phyloP scores from a whole-genome alignment of 2,329 filamentous ascomycete species.

The Venturia pyrina region DNA sequence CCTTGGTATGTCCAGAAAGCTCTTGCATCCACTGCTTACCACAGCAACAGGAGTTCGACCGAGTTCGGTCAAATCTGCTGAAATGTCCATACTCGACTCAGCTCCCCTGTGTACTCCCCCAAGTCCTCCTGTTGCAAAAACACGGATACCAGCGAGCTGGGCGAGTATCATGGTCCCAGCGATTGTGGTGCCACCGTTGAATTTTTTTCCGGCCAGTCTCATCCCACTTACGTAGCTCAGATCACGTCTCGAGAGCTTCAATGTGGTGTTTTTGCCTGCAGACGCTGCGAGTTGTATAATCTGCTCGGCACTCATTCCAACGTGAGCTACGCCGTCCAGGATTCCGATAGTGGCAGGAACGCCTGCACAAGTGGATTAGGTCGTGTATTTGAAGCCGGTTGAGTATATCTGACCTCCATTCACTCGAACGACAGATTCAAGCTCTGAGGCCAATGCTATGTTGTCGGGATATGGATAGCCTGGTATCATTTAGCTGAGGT shows the following conservation, averaged over 20 bases:
- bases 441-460: slow-evolving; percentile 62
- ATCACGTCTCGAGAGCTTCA: slow-evolving; percentile 82
- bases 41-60: slow-evolving; percentile 83
- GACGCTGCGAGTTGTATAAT: slow-evolving; percentile 57
- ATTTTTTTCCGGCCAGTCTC: slow-evolving; percentile 55
- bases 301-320: slow-evolving; percentile 66
- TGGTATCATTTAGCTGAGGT: slow-evolving; percentile 19
- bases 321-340: slow-evolving; percentile 68
- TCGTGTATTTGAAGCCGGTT: not conserved
- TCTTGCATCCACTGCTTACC: slow-evolving; percentile 85
- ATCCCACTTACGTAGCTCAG: slow-evolving; percentile 72
- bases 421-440: slow-evolving; percentile 71
- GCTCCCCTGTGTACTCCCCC: slow-evolving; percentile 89
- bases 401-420: slow-evolving; percentile 44
- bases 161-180: slow-evolving; percentile 88
- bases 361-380: slow-evolving; percentile 27
- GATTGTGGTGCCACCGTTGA: slow-evolving; percentile 88
- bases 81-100: slow-evolving; percentile 82
- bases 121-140: slow-evolving; percentile 91
- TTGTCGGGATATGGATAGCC: slow-evolving; percentile 65
- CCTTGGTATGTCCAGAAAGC: slow-evolving; percentile 82
- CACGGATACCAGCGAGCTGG: slow-evolving; percentile 72
- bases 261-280: slow-evolving; percentile 56
- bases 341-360: slow-evolving; percentile 89
- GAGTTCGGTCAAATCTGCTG: slow-evolving; percentile 88